Evolutionary conservation across 2,329 filamentous ascomycete species (phyloP).

Genomic region (Atkinsonella texensis): DNA sequence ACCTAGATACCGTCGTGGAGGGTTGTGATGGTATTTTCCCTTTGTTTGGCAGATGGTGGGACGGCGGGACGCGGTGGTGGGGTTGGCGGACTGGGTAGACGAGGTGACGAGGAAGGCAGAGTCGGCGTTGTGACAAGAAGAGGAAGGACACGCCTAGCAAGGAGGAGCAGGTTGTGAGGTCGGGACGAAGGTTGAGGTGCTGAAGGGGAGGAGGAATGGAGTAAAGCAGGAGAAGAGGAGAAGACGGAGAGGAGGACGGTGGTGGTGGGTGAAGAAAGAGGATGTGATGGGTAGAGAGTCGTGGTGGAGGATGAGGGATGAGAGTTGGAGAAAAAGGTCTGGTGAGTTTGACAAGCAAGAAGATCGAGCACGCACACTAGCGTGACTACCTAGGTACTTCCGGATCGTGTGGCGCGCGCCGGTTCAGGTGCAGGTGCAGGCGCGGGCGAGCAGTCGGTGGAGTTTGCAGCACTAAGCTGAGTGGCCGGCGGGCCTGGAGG

Average conservation of each 20-base stretch:
- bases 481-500: too few relatives aligned
- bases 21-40: not conserved
- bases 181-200: constrained; percentile 6
- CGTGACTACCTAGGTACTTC: too few relatives aligned
- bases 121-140: constrained; percentile 2
- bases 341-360: not conserved
- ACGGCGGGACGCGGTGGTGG: constrained; percentile 4
- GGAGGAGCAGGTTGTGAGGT: constrained; percentile 3
- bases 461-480: not conserved
- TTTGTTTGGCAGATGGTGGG: not conserved
- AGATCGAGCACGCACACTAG: not conserved
- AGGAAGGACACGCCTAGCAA: not conserved
- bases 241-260: not conserved
- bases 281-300: constrained; percentile 3
- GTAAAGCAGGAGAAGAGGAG: constrained; percentile 3
- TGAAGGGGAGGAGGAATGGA: constrained; percentile 1
- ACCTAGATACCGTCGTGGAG: constrained; percentile 1
- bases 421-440: not conserved
- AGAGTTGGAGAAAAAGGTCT: constrained; percentile 2
- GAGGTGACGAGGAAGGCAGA: constrained; percentile 2
- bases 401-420: not conserved
- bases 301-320: constrained; percentile 1
- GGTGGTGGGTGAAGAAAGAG: constrained; percentile 1
- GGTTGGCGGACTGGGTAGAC: not conserved
- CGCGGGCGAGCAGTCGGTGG: not conserved